phyloP scores from a whole-genome alignment of 306 rosid species.

The Albizia julibrissin region DNA sequence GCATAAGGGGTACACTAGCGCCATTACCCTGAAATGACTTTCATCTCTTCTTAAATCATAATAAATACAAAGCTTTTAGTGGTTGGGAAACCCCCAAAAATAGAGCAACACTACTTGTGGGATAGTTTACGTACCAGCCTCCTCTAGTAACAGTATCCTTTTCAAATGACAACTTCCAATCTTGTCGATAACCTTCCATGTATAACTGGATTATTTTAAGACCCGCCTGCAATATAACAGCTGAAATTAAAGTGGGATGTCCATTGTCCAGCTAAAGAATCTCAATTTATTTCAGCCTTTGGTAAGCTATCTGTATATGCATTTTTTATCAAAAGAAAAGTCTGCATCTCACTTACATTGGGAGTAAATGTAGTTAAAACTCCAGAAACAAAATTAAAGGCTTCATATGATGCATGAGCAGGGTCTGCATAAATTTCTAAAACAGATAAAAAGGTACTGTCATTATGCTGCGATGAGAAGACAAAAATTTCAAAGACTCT shows the following conservation, averaged over 20 bases:
- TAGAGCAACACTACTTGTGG: neutral
- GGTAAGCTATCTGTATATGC: neutral
- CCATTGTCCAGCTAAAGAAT: slow-evolving; percentile 15
- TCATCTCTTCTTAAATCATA: neutral
- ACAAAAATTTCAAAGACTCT: slow-evolving; percentile 19
- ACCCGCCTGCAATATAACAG: slow-evolving; percentile 63
- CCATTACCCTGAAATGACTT: neutral
- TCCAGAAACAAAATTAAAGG: slow-evolving; percentile 77
- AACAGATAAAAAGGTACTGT: slow-evolving; percentile 38
- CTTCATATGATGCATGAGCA: slow-evolving; percentile 76
- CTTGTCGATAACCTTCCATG: slow-evolving; percentile 94
- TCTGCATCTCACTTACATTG: slow-evolving; percentile 50
- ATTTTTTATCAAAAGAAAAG: neutral
- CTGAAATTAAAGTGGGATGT: slow-evolving; percentile 33
- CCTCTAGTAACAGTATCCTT: slow-evolving; percentile 74
- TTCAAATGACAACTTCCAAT: slow-evolving; percentile 90
- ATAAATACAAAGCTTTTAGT: no score
- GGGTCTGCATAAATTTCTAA: slow-evolving; percentile 91
- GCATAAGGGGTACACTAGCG: neutral
- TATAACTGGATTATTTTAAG: slow-evolving; percentile 76
- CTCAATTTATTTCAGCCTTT: slow-evolving; percentile 5
- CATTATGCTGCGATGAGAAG: slow-evolving; percentile 31
- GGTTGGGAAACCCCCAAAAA: no score
- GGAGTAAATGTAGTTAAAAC: slow-evolving; percentile 81
- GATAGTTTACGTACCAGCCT: slow-evolving; percentile 68